phyloP scores from a whole-genome alignment of 139 green algal species.

The Tetradesmus obliquus region DNA sequence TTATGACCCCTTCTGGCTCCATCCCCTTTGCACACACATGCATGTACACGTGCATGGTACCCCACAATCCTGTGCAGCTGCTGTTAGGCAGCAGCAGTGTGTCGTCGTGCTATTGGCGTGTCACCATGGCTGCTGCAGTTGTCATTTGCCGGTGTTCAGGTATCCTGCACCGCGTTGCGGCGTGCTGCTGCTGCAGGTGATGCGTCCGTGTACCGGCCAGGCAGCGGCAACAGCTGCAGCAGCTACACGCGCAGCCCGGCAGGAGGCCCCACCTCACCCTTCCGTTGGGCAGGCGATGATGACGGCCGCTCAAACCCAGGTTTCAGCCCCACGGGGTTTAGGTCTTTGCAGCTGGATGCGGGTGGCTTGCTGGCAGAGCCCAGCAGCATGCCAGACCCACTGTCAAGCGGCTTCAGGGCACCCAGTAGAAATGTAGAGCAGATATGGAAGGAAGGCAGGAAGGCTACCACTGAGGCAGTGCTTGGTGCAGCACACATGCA shows the following conservation, averaged over 20 bases:
- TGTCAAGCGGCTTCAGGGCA: neutral
- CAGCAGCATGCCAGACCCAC: neutral
- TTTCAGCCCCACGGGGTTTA: neutral
- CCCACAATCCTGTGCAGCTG: too few species aligned
- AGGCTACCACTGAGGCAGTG: constrained; percentile 18
- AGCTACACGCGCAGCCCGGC: neutral
- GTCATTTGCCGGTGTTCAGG: too few species aligned
- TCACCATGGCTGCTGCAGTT: too few species aligned
- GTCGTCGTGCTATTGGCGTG: too few species aligned
- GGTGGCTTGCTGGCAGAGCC: neutral
- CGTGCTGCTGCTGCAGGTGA: neutral
- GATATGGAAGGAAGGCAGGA: constrained; percentile 31
- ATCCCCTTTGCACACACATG: too few species aligned
- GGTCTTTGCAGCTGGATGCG: neutral
- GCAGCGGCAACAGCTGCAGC: neutral
- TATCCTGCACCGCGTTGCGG: too few species aligned
- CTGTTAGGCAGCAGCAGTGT: too few species aligned
- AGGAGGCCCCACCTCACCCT: neutral
- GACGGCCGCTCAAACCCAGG: neutral
- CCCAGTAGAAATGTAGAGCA: neutral
- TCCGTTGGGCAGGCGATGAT: neutral
- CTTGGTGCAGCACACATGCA: neutral
- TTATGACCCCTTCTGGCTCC: too few species aligned
- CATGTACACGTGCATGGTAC: too few species aligned
- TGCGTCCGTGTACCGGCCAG: neutral